Evolutionary conservation across 352 stramenopile genomes (phyloP).

Genomic region (Globisporangium heterothallicum): DNA sequence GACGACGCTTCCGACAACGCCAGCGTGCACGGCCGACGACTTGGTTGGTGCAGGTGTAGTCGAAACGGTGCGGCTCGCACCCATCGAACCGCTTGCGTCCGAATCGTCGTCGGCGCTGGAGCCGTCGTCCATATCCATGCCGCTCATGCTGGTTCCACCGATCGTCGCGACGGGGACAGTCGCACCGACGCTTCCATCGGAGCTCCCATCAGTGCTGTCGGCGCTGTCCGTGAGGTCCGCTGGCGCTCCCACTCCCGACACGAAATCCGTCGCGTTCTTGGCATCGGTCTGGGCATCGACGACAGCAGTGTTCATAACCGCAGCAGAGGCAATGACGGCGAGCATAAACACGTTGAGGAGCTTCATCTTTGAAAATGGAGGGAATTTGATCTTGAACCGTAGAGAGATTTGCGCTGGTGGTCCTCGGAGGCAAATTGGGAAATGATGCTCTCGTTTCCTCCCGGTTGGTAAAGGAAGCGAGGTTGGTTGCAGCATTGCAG

Average conservation of each 20-base stretch:
- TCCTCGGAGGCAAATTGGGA: neutral
- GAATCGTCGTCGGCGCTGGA: slow-evolving; percentile 10
- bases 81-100: slow-evolving; percentile 4
- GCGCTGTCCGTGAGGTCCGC: slow-evolving; percentile 9
- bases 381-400: neutral
- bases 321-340: neutral
- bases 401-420: neutral
- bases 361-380: slow-evolving; percentile 6
- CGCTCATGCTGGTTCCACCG: neutral
- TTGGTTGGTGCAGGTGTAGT: slow-evolving; percentile 8
- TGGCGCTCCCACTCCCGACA: slow-evolving; percentile 9
- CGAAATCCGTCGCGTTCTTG: slow-evolving; percentile 5
- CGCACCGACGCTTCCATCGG: slow-evolving; percentile 14
- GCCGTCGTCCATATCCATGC: slow-evolving; percentile 7
- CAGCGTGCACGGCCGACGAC: neutral
- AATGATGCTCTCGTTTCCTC: neutral
- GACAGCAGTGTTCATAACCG: neutral
- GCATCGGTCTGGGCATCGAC: neutral
- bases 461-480: too few relatives aligned
- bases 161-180: neutral
- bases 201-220: too few relatives aligned
- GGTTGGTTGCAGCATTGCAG: neutral
- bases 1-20: slow-evolving; percentile 16
- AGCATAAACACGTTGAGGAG: slow-evolving; percentile 5
- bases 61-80: slow-evolving; percentile 11